phyloP scores from a whole-genome alignment of 805 yeast genomes.

The Wickerhamiella sorbophila region DNA sequence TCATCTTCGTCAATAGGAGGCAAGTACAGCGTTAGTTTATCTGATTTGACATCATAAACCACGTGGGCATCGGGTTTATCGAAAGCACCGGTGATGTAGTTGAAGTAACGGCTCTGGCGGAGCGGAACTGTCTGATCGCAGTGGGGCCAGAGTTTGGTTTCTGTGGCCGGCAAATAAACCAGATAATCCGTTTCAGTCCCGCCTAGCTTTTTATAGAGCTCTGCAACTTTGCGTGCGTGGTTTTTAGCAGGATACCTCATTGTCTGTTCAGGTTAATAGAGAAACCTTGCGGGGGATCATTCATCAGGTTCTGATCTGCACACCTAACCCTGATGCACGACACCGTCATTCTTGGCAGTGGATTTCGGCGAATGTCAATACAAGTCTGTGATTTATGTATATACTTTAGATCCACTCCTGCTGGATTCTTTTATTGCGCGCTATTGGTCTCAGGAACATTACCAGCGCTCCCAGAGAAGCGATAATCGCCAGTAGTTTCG shows the following conservation, averaged over 20 bases:
- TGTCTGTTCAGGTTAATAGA: too few relatives aligned
- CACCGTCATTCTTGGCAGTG: too few relatives aligned
- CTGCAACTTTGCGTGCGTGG: slow-evolving; percentile 38
- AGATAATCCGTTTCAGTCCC: slow-evolving; percentile 23
- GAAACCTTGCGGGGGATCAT: too few relatives aligned
- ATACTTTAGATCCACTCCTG: background rate
- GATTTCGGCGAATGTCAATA: too few relatives aligned
- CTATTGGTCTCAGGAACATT: slow-evolving; percentile 10
- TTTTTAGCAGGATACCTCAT: slow-evolving; percentile 69
- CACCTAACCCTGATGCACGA: background rate
- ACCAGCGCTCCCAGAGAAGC: slow-evolving; percentile 27
- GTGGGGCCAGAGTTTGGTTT: slow-evolving; percentile 43
- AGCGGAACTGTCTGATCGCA: slow-evolving; percentile 67
- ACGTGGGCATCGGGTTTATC: slow-evolving; percentile 66
- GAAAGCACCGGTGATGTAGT: slow-evolving; percentile 62
- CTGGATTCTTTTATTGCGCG: slow-evolving; percentile 1
- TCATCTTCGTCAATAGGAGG: slow-evolving; percentile 81
- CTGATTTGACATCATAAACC: slow-evolving; percentile 38
- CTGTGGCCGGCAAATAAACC: slow-evolving; percentile 25
- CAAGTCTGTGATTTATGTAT: too few relatives aligned
- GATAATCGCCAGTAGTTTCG: slow-evolving; percentile 48
- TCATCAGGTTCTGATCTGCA: background rate
- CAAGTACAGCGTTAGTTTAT: slow-evolving; percentile 54
- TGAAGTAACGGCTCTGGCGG: slow-evolving; percentile 86
- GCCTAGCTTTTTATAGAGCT: slow-evolving; percentile 25